These are phyloP conservation scores for Russula vinacea DNA, from an alignment of 768 basidiomycete genomes.

Conservation along the genomic window DNA sequence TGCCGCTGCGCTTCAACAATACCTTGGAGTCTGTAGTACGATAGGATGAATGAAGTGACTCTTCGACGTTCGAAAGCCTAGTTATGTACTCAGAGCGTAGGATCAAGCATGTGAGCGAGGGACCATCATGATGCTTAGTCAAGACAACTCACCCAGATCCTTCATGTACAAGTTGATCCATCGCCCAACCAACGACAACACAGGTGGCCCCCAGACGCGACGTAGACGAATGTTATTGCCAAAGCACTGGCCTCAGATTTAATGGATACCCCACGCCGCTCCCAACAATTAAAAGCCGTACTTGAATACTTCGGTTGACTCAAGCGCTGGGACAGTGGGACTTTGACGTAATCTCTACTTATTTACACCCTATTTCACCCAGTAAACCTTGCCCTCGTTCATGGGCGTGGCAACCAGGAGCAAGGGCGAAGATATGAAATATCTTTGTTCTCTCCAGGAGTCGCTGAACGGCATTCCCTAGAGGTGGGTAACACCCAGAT, in stretches of 20 bases:
- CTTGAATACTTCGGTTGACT: slow-evolving; percentile 1
- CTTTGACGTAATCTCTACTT: not conserved
- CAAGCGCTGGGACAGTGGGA: slow-evolving; percentile 4
- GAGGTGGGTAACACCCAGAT: not conserved
- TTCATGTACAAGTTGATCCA: too few relatives aligned
- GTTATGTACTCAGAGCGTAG: too few relatives aligned
- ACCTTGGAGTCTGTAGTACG: too few relatives aligned
- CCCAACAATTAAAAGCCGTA: not conserved
- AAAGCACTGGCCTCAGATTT: not conserved
- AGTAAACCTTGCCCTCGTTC: not conserved
- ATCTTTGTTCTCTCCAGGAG: not conserved
- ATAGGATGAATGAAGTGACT: too few relatives aligned
- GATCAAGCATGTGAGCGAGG: too few relatives aligned
- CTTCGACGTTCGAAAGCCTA: too few relatives aligned
- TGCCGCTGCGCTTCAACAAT: too few relatives aligned
- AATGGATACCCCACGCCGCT: too few relatives aligned
- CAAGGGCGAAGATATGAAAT: not conserved
- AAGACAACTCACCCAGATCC: too few relatives aligned
- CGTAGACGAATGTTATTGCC: not conserved
- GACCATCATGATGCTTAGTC: too few relatives aligned
- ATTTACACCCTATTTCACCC: not conserved
- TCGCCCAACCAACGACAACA: too few relatives aligned
- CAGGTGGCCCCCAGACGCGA: not conserved
- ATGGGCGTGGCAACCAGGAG: not conserved
- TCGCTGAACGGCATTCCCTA: not conserved